A percentile compares a stretch with the other conserved stretches of the same genome.
Evolutionary conservation across 2,329 filamentous ascomycete genomes (phyloP).

Genomic region (Pseudopyricularia javanii): DNA sequence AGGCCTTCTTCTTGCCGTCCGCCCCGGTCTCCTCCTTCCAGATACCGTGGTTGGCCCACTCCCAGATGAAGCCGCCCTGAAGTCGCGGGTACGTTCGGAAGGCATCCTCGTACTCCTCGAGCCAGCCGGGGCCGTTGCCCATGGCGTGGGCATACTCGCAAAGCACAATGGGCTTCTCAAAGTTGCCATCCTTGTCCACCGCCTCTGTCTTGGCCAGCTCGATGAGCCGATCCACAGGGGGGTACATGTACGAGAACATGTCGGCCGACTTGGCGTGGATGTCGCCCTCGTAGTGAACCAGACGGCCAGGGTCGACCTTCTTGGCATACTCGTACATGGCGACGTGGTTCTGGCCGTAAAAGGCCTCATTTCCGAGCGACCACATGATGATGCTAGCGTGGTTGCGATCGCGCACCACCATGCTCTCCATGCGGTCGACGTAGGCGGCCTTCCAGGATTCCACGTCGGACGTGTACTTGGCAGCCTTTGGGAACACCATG

Average conservation of each 20-base stretch:
- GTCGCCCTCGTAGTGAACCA: constrained; percentile 58
- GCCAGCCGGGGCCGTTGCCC: constrained; percentile 61
- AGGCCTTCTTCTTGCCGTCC: constrained; percentile 24
- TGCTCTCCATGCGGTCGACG: constrained; percentile 50
- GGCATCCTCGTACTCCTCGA: constrained; percentile 54
- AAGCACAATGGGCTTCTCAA: constrained; percentile 45
- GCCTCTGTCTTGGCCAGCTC: constrained; percentile 29
- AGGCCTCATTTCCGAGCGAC: constrained; percentile 63
- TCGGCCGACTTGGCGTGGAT: constrained; percentile 45
- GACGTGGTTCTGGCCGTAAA: constrained; percentile 55
- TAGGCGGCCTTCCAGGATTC: constrained; percentile 51
- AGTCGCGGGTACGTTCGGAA: constrained; percentile 49
- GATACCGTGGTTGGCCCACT: constrained; percentile 52
- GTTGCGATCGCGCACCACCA: constrained; percentile 59
- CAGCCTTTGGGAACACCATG: constrained; percentile 39
- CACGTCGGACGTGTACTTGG: constrained; percentile 49
- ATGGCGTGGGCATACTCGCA: constrained; percentile 53
- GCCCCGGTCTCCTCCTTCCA: constrained; percentile 25
- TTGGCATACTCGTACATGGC: constrained; percentile 56
- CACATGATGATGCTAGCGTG: constrained; percentile 60
- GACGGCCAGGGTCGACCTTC: constrained; percentile 40
- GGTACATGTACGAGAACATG: constrained; percentile 59
- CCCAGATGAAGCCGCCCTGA: constrained; percentile 57
- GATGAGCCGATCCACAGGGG: constrained; percentile 36
- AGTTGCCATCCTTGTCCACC: constrained; percentile 27